Evolutionary conservation across 129 eudicot species (phyloP), one percentile per base, ranked within the genome.

Genomic region (Lactuca saligna): DNA sequence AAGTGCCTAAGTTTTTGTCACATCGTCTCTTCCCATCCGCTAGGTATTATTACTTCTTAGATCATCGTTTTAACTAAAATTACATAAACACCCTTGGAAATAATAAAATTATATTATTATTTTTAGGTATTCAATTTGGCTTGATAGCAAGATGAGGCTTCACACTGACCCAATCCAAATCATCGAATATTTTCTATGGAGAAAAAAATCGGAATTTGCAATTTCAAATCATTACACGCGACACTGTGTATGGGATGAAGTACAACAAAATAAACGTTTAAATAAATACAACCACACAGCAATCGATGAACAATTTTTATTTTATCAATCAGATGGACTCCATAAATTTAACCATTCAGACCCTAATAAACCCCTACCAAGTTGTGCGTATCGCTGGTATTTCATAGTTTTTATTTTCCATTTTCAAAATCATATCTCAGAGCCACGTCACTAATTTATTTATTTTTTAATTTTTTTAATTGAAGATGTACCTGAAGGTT

Each of bases 201-300:
- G 90, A 70, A 72, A 70, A 6, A 68, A 65, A 53, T 85, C 98
- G 57, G 98, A 93, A 70, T 93, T 81, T 57, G 97, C 97, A 5
- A 93, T 93, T 72, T 93, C 98, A 13, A 89, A 87, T 60, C 98
- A 93, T 78, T 93, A 93, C 66, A 79, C 87, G 63, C 97, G 98
- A 31, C 98, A 93, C 59, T 93, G 97, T 83, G 97, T 93, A 57
- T 93, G 96, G 96, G 98, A 93, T 20, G 98, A 93, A 80, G 97
- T 93, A 55, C 91, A 86, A 76, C 98, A 93, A 78, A 93, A 93
- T 78, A 93, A 93, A 75, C 89, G 85, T 70, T 87, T 93, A 66
- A 89, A 93, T 70, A 93, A 93, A 82, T 93, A 93, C 83, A 83
- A 93, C 66, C 98, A 89, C 88, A 67, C 95, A 4, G 98, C 88